Percentiles rank a stretch among this genome's conserved stretches.
Evolutionary conservation across 768 basidiomycete genomes (phyloP).

Genomic region (Suillus fuscotomentosus): DNA sequence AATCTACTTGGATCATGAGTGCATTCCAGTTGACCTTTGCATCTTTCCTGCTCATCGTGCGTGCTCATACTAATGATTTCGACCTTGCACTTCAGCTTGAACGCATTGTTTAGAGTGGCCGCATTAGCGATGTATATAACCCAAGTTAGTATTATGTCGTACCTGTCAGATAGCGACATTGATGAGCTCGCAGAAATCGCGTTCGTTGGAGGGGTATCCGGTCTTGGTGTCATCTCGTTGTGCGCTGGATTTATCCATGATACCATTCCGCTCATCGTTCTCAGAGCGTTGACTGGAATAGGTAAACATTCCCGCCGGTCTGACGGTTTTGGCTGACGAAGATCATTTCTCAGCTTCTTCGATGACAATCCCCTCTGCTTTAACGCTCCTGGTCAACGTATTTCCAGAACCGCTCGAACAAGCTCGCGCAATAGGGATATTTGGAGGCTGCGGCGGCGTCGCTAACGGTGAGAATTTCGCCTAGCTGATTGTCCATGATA

Average conservation of each 20-base stretch:
- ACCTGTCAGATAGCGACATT: neutral
- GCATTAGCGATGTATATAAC: slow-evolving; percentile 38
- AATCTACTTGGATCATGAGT: slow-evolving; percentile 40
- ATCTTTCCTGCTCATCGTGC: slow-evolving; percentile 36
- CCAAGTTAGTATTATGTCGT: slow-evolving; percentile 31
- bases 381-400: slow-evolving; percentile 48
- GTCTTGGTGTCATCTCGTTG: slow-evolving; percentile 43
- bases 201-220: slow-evolving; percentile 40
- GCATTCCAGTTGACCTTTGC: slow-evolving; percentile 44
- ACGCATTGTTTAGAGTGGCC: slow-evolving; percentile 31
- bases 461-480: slow-evolving; percentile 37
- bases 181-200: slow-evolving; percentile 29
- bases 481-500: neutral
- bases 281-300: slow-evolving; percentile 52
- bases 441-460: slow-evolving; percentile 45
- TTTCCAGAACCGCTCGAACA: slow-evolving; percentile 48
- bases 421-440: slow-evolving; percentile 44
- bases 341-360: slow-evolving; percentile 36
- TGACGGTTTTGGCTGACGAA: slow-evolving; percentile 4
- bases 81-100: neutral
- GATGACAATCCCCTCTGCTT: slow-evolving; percentile 50
- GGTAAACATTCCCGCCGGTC: slow-evolving; percentile 24
- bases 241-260: slow-evolving; percentile 44
- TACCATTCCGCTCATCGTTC: slow-evolving; percentile 47
- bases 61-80: slow-evolving; percentile 13